Base-by-base conservation (phyloP, 1,284 basidiomycete genomes). In the Pseudozyma sp. region DNA sequence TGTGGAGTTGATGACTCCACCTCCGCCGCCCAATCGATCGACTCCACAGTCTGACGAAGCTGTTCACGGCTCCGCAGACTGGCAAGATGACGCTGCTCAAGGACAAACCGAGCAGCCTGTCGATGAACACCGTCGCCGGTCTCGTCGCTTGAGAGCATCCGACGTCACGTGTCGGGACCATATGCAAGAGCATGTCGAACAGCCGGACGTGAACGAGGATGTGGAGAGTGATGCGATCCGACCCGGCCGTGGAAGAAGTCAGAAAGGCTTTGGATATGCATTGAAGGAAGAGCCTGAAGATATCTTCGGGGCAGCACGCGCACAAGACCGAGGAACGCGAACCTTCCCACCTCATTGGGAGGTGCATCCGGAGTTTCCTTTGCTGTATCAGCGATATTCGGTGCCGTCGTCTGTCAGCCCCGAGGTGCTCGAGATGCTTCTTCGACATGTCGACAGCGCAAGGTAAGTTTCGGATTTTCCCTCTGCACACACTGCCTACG, bases 331-430 rank as follows among this genome's bases (percentile, higher is more conserved):
- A 16, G 60, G 67, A 5, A 47, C 19, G 39, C 60, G 71, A 9
- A 43, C 29, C 0, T 70, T 75, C 7, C 71, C 71, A 3, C 17
- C 35, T 19, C 24, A 33, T 5, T 62, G 59, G 51, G 61, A 69
- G 46, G 62, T 64, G 9, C 68, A 68, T 35, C 35, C 54, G 0
- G 54, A 49, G 16, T 76, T 76, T 49, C 66, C 66, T 7, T 31
- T 59, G 44, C 54, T 76, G 8, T 76, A 76, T 29, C 74, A 65
- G 24, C 54, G 66, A 30, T 76, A 76, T 40, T 53, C 43, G 16
- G 62, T 76, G 0, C 62, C 74, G 4, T 73, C 74, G 1, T 68
- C 69, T 9, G 68, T 75, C 39, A 65, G 61, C 14, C 68, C 64
- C 8, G 68, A 68, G 24, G 58, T 64, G 43, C 54, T 64, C 14